phyloP scores from a whole-genome alignment of 2,329 filamentous ascomycete species.

The Venturiaceae sp. region DNA sequence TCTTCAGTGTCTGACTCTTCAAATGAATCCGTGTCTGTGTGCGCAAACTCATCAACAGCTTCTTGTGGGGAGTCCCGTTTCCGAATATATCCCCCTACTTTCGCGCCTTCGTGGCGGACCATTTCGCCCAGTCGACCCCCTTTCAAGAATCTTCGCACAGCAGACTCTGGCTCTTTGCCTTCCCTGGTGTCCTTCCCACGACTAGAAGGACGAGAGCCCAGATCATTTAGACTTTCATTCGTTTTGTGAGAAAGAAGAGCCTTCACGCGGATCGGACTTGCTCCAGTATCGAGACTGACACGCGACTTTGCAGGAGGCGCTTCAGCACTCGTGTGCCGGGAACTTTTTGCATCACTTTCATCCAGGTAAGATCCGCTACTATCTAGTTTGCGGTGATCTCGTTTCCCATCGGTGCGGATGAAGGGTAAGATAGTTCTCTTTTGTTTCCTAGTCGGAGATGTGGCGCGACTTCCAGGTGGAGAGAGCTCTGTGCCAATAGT shows the following conservation, averaged over 20 bases:
- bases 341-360: conserved; percentile 9
- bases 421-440: conserved; percentile 26
- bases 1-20: conserved; percentile 21
- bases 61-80: conserved; percentile 33
- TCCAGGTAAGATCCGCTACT: conserved; percentile 20
- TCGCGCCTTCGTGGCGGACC: conserved; percentile 55
- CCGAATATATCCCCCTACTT: conserved; percentile 51
- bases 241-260: conserved; percentile 23
- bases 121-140: conserved; percentile 64
- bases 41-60: background rate
- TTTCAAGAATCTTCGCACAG: conserved; percentile 68
- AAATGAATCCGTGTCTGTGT: conserved; percentile 11
- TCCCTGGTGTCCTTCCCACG: conserved; percentile 28
- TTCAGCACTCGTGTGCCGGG: conserved; percentile 23
- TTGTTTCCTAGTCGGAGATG: conserved; percentile 21
- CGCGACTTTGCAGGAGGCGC: conserved; percentile 18
- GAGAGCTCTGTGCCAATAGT: conserved; percentile 25
- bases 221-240: conserved; percentile 26
- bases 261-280: conserved; percentile 22
- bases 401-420: conserved; percentile 28
- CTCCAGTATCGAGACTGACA: conserved; percentile 19
- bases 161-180: conserved; percentile 35
- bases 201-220: conserved; percentile 19
- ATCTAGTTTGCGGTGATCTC: conserved; percentile 22
- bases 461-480: conserved; percentile 22